Evolutionary conservation across 2,329 filamentous ascomycete species (phyloP).

Genomic region (Aspergillus piperis): DNA sequence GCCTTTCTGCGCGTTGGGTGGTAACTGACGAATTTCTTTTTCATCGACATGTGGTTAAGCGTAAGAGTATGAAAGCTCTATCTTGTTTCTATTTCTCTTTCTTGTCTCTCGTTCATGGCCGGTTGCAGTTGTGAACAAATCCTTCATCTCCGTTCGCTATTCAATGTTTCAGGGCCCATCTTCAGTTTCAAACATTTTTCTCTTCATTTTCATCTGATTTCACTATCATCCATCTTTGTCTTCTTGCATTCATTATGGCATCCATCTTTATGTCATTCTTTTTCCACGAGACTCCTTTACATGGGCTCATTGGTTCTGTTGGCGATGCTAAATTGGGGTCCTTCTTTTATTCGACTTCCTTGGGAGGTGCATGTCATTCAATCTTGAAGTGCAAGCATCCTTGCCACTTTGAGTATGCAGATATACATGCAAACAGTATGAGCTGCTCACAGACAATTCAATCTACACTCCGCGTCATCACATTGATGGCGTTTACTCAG

Average conservation of each 20-base stretch:
- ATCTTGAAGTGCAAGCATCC: constrained; percentile 7
- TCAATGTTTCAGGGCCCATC: constrained; percentile 21
- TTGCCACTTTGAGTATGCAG: not conserved
- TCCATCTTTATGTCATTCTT: constrained; percentile 13
- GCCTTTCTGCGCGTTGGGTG: constrained; percentile 20
- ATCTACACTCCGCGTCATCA: constrained; percentile 19
- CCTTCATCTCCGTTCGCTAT: constrained; percentile 27
- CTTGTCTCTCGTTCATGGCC: constrained; percentile 37
- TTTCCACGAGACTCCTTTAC: constrained; percentile 9
- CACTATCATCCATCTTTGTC: constrained; percentile 10
- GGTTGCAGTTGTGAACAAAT: constrained; percentile 30
- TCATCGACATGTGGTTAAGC: constrained; percentile 29
- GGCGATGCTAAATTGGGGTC: constrained; percentile 6
- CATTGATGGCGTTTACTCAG: not conserved
- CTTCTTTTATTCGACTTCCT: not conserved
- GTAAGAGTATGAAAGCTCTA: constrained; percentile 36
- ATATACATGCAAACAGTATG: constrained; percentile 1
- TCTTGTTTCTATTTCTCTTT: constrained; percentile 19
- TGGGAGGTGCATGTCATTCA: constrained; percentile 16
- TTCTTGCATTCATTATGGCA: constrained; percentile 14
- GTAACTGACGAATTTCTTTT: constrained; percentile 40
- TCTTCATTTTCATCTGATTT: constrained; percentile 17
- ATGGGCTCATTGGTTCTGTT: constrained; percentile 11
- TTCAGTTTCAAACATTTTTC: constrained; percentile 14
- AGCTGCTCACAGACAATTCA: constrained; percentile 14